Evolutionary conservation across 495 filamentous ascomycete species (phyloP), one percentile per base, ranked within the genome.

Genomic region (Trypethelium eluteriae): DNA sequence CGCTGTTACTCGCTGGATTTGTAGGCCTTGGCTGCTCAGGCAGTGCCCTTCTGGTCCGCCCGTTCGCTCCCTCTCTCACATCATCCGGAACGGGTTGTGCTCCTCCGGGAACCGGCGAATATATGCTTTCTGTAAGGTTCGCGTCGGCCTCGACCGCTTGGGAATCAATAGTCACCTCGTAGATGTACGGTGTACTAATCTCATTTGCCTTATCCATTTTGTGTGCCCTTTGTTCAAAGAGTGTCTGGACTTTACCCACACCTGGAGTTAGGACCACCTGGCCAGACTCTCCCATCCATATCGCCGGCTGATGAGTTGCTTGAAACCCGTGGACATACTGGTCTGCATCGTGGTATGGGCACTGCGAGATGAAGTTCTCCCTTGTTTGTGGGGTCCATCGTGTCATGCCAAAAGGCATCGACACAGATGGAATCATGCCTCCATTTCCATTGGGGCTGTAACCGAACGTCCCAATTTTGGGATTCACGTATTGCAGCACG

Each of bases 241-340:
- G 34, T 7, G 69, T 47, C 64, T 67, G 59, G 7, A 71, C 67
- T 16, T 69, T 59, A 62, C 69, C 69, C 2, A 67, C 41, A 2
- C 69, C 69, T 18, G 69, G 66, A 14, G 39, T 66, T 32, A 71
- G 41, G n/a, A 71, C 64, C 2, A 66, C 69, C 56, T 71, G 66
- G 2, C 69, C 69, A 38, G 69, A 71, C 59, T 71, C 69, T 9
- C 67, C 69, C 69, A 71, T 71, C 67, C 69, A 71, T 2, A 71
- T 71, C 3, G 69, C 69, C 2, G 69, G 69, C 39, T 71, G 69
- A 44, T 71, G 69, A 18, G 69, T 71, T 9, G 67, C 69, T 53
- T 71, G 69, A 38, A 69, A 71, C 25, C 69, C 64, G 25, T 69
- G 69, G 6, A 69, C 67, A 38, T 68, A 66, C 18, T 39, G 12